A percentile compares a stretch with the other conserved stretches of the same genome.
phyloP scores from a whole-genome alignment of 2,329 filamentous ascomycete genomes.

The Fusarium sp. region DNA sequence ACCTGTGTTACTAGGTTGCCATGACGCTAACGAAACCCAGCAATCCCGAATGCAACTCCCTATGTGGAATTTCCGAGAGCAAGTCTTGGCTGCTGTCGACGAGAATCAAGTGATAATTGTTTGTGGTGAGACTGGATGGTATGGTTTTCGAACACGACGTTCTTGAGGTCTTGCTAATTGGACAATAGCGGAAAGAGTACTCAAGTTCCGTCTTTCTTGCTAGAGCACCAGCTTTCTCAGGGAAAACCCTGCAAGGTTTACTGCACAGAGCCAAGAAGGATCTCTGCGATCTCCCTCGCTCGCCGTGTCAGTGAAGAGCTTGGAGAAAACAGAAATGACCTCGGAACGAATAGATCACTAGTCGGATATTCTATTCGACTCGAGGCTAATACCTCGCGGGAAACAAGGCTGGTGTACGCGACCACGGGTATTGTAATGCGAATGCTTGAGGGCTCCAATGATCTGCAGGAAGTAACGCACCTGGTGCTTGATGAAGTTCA shows the following conservation, averaged over 20 bases:
- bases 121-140: constrained; percentile 94
- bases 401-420: constrained; percentile 89
- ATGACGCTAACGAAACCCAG: constrained; percentile 41
- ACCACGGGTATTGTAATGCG: constrained; percentile 95
- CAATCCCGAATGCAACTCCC: constrained; percentile 81
- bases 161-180: constrained; percentile 34
- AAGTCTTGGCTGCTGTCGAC: constrained; percentile 81
- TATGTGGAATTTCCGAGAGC: constrained; percentile 85
- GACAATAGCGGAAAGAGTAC: constrained; percentile 84
- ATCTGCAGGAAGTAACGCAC: constrained; percentile 90
- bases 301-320: constrained; percentile 94
- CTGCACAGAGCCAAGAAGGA: constrained; percentile 93
- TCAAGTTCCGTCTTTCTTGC: constrained; percentile 91
- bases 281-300: constrained; percentile 94
- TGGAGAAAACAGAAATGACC: constrained; percentile 82
- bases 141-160: constrained; percentile 34
- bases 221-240: constrained; percentile 86
- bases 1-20: neutral
- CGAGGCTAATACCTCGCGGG: constrained; percentile 84
- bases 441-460: constrained; percentile 91
- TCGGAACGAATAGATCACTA: constrained; percentile 84
- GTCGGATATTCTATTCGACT: constrained; percentile 95
- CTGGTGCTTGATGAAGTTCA: constrained; percentile 98
- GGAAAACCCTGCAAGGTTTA: constrained; percentile 91
- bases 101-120: constrained; percentile 89